phyloP scores from a whole-genome alignment of 805 yeast genomes.

The Hemisphaericaspora nanyangensis region DNA sequence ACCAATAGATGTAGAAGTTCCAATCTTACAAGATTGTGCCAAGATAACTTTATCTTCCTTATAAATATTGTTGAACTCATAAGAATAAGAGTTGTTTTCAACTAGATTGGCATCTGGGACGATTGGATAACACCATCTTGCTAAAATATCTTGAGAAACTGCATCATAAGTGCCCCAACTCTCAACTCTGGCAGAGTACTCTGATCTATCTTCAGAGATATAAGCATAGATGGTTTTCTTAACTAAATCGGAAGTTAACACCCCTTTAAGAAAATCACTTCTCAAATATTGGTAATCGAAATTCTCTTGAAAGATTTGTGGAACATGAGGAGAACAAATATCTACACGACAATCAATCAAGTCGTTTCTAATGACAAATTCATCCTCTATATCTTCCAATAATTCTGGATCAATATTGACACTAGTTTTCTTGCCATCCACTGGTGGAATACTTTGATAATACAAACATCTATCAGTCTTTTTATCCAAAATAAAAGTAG shows the following conservation, averaged over 20 bases:
- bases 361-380: conserved; percentile 82
- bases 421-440: conserved; percentile 28
- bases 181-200: conserved; percentile 92
- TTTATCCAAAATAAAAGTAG: conserved; percentile 77
- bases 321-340: conserved; percentile 91
- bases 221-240: conserved; percentile 90
- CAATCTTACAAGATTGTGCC: conserved; percentile 89
- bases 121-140: conserved; percentile 90
- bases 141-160: conserved; percentile 81
- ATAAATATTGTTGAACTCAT: conserved; percentile 82
- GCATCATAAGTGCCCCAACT: conserved; percentile 93
- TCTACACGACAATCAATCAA: conserved; percentile 95
- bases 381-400: conserved; percentile 65
- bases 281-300: conserved; percentile 89
- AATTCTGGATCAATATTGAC: conserved; percentile 80
- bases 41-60: conserved; percentile 84
- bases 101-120: conserved; percentile 81
- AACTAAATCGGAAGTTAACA: conserved; percentile 81
- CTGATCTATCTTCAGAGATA: conserved; percentile 64
- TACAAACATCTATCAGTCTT: conserved; percentile 72
- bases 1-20: conserved; percentile 80
- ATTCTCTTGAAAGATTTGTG: conserved; percentile 92
- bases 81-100: conserved; percentile 68
- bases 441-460: conserved; percentile 73
- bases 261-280: conserved; percentile 86